Evolutionary conservation across 352 stramenopile species (phyloP).

Genomic region (Phytophthora brassicae): DNA sequence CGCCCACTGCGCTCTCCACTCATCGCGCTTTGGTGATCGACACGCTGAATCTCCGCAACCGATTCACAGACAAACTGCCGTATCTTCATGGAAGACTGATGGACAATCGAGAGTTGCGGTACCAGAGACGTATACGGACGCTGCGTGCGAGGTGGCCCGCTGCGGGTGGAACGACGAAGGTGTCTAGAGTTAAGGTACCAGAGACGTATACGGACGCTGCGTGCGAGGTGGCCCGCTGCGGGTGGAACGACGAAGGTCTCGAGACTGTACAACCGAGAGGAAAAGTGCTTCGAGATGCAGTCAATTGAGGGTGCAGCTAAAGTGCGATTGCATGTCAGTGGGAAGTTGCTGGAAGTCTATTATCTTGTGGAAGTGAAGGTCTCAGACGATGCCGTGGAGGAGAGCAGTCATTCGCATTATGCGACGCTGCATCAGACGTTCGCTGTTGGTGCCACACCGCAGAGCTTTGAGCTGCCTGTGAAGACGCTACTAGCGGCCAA

Average conservation of each 20-base stretch:
- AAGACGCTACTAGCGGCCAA: conserved; percentile 36
- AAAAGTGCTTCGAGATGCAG: conserved; percentile 53
- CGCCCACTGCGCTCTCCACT: conserved; percentile 49
- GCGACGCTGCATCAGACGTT: conserved; percentile 51
- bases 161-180: conserved; percentile 7
- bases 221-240: conserved; percentile 36
- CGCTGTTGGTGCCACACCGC: conserved; percentile 26
- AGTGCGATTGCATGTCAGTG: conserved; percentile 39
- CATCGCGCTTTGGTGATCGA: conserved; percentile 47
- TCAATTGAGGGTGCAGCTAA: conserved; percentile 67
- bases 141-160: conserved; percentile 37
- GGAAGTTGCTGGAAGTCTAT: conserved; percentile 40
- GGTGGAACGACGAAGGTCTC: conserved; percentile 25
- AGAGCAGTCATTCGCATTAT: conserved; percentile 34
- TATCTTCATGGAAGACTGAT: conserved; percentile 47
- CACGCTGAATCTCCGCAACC: conserved; percentile 58
- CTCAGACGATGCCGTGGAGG: conserved; percentile 16
- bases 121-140: conserved; percentile 18
- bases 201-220: conserved; percentile 13
- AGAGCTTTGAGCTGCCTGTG: conserved; percentile 45
- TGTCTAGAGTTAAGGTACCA: conserved; percentile 20
- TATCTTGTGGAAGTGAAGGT: conserved; percentile 42
- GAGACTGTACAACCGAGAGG: conserved; percentile 33
- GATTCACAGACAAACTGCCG: conserved; percentile 33
- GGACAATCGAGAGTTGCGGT: conserved; percentile 13